Evolutionary conservation across 2,329 filamentous ascomycete species (phyloP), one percentile per base, ranked within the genome.

Genomic region (Aspergillus spinulosporus): DNA sequence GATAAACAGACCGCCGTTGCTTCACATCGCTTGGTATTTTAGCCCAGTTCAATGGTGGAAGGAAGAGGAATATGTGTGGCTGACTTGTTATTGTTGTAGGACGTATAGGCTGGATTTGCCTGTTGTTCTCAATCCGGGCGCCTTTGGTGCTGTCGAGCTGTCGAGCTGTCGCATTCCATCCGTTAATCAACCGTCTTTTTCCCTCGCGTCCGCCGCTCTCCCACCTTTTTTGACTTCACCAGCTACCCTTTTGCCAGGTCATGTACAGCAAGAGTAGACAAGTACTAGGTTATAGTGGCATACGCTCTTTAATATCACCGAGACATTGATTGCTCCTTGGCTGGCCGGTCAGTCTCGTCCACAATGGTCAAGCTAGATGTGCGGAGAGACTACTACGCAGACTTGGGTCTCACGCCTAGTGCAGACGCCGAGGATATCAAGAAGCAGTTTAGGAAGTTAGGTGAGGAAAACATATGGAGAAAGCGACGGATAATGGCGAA

Each of bases 371-470:
- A 88, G 75, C 78, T 80, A 64, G 87, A 90, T 70, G 79, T 82
- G 61, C 82, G 80, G 64, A 84, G 85, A 66, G 89, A 95, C 75
- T 94, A 94, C 74, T 96, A 96, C 75, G 88, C 86, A 60, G 91
- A 95, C 76, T 80, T 96, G 54, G 89, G 90, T 62, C 76, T 96
- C 54, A 74, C 84, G 1, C 77, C 83, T 8, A 83, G 82, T 65
- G 89, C 89, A 52, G 85, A 88, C 62, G 76, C 85, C 43, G 83
- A 86, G 31, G 90, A 94, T 40, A 86, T 96, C 70, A 93, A 90
- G 77, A 94, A 88, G 73, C 88, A 92, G 67, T 96, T 92, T 74
- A 84, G 88, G 64, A 92, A 91, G 73, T 83, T 96, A 68, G 88
- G 88, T 90, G 77, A 56, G 79, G 63, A 36, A 11, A n/a, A 37